Conservation (phyloP, 73 alveolate species). For the Symbiodinium pilosum region DNA sequence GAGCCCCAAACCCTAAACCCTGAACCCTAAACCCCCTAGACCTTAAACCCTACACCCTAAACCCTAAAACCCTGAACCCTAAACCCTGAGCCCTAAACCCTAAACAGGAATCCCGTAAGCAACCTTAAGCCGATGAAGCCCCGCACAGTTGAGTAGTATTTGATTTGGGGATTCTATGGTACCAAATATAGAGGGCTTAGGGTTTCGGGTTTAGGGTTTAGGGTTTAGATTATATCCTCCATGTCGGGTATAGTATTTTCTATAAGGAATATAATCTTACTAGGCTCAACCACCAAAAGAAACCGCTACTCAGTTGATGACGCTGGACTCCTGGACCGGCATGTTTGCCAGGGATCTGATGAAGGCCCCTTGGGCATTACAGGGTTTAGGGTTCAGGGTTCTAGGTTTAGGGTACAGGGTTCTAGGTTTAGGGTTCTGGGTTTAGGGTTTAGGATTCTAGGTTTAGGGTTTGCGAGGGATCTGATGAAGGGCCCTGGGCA, state of each 20-base stretch:
- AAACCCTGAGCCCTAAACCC: neutral
- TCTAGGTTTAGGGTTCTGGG: too few relatives aligned
- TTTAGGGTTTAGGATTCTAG: neutral
- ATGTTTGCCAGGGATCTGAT: too few relatives aligned
- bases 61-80: neutral
- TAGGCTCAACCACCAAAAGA: neutral
- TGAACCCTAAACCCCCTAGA: neutral
- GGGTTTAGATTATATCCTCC: neutral
- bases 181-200: neutral
- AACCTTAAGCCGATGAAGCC: too few relatives aligned
- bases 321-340: neutral
- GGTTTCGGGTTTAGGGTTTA: slow-evolving; percentile 1
- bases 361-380: too few relatives aligned
- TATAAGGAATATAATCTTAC: neutral
- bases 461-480: neutral
- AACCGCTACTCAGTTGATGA: neutral
- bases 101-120: too few relatives aligned
- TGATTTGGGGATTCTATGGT: neutral
- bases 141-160: too few relatives aligned
- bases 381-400: too few relatives aligned
- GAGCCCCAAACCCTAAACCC: neutral
- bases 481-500: too few relatives aligned
- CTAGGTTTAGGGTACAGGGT: too few relatives aligned
- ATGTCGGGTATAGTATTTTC: neutral
- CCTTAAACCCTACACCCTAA: neutral